Conservation (phyloP, 108 stramenopile genomes). For the Asterionellopsis glacialis region DNA sequence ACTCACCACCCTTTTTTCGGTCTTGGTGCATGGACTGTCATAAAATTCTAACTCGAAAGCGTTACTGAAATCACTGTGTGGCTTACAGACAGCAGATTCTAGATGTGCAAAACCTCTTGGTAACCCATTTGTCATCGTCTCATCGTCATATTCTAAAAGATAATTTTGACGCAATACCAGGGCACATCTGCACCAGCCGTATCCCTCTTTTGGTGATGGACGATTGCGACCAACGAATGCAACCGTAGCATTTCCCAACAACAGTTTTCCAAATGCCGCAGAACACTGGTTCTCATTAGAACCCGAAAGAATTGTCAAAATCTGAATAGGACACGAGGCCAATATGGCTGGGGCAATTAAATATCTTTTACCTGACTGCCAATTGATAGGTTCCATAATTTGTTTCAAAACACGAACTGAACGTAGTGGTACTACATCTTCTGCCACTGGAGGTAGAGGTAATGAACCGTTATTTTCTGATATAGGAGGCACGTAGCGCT, state of each 20-base stretch:
- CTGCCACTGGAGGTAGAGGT: background rate
- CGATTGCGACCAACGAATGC: conserved; percentile 39
- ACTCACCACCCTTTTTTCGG: conserved; percentile 56
- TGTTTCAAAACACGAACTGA: conserved; percentile 42
- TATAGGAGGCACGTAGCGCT: no score
- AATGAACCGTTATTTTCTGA: background rate
- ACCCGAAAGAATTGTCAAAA: conserved; percentile 36
- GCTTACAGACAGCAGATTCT: conserved; percentile 43
- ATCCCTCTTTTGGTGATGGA: conserved; percentile 28
- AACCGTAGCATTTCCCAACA: conserved; percentile 60
- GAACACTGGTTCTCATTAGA: conserved; percentile 3
- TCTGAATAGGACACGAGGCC: conserved; percentile 55
- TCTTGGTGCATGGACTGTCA: conserved; percentile 66
- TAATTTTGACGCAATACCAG: conserved; percentile 74
- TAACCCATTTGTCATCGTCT: conserved; percentile 24
- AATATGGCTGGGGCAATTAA: conserved; percentile 69
- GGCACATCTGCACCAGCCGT: conserved; percentile 56
- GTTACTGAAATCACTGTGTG: conserved; percentile 50
- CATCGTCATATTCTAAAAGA: conserved; percentile 65
- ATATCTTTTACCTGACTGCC: conserved; percentile 60
- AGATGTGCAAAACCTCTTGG: conserved; percentile 74
- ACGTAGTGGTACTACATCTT: background rate
- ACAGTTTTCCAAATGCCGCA: conserved; percentile 35
- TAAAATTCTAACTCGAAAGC: conserved; percentile 71
- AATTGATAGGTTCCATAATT: conserved; percentile 57